phyloP scores from a whole-genome alignment of 768 basidiomycete species.

The Pleurotus tuoliensis region DNA sequence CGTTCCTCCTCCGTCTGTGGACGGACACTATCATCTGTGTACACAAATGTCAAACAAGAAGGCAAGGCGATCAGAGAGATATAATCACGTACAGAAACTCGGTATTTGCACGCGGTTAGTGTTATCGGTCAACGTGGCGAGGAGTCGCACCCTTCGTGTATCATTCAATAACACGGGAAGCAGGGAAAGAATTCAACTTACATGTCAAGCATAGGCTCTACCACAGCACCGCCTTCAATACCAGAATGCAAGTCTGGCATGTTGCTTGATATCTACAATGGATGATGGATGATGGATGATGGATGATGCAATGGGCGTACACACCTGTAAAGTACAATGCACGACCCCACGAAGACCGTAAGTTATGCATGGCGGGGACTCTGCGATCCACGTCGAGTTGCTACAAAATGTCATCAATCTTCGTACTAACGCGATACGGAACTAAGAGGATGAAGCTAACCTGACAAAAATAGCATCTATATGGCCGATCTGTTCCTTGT shows the following conservation, averaged over 20 bases:
- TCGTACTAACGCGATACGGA: background rate
- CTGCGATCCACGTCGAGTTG: constrained; percentile 97
- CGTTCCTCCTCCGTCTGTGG: constrained; percentile 64
- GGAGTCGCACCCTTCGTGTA: constrained; percentile 62
- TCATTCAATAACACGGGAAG: background rate
- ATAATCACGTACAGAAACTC: constrained; percentile 60
- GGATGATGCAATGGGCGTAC: background rate
- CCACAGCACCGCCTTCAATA: constrained; percentile 83
- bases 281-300: background rate
- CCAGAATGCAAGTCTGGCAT: constrained; percentile 90
- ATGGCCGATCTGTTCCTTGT: constrained; percentile 82
- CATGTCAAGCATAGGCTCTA: constrained; percentile 95
- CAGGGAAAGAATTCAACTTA: constrained; percentile 25
- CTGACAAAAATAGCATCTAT: constrained; percentile 90
- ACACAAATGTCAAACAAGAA: background rate
- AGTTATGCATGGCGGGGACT: constrained; percentile 88
- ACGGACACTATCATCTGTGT: constrained; percentile 72
- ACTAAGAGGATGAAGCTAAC: constrained; percentile 28
- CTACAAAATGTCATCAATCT: constrained; percentile 29
- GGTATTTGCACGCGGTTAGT: constrained; percentile 65
- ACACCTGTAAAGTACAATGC: constrained; percentile 75
- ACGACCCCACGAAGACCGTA: constrained; percentile 94
- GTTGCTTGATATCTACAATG: constrained; percentile 57
- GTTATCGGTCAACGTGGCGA: constrained; percentile 64
- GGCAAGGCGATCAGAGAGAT: background rate